Conservation (phyloP, 441 rosid genomes). For the Isatis lusitanica region DNA sequence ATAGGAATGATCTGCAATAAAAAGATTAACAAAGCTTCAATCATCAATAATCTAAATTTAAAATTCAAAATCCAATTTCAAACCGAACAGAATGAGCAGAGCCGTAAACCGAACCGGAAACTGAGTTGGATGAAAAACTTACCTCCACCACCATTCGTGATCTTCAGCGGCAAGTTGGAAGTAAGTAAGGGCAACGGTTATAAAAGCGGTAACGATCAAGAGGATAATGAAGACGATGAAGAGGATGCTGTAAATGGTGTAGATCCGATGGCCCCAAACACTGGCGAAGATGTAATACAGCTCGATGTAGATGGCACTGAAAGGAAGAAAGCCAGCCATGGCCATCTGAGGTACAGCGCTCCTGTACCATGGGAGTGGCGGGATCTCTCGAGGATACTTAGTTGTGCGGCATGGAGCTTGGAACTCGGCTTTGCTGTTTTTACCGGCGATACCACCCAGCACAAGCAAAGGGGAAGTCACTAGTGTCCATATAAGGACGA, state of each 20-base stretch:
- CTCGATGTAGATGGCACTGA: slow-evolving; percentile 79
- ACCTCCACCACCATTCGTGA: slow-evolving; percentile 98
- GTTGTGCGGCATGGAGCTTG: slow-evolving; percentile 78
- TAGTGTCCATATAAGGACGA: slow-evolving; percentile 65
- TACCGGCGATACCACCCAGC: slow-evolving; percentile 83
- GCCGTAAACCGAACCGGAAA: not conserved
- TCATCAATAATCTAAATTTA: not conserved
- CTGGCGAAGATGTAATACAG: slow-evolving; percentile 77
- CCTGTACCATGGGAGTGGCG: slow-evolving; percentile 70
- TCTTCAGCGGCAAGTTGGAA: slow-evolving; percentile 92
- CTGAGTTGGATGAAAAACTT: not conserved
- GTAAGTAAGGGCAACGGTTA: slow-evolving; percentile 81
- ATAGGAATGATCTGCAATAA: slow-evolving; percentile 49
- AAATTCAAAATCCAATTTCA: not conserved
- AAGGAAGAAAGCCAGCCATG: slow-evolving; percentile 79
- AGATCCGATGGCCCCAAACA: slow-evolving; percentile 81
- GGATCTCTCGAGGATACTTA: slow-evolving; percentile 70
- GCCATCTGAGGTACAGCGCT: slow-evolving; percentile 78
- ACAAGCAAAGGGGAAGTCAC: slow-evolving; percentile 69
- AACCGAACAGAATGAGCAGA: too few species aligned
- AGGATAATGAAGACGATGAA: slow-evolving; percentile 79
- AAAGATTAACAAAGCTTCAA: not conserved
- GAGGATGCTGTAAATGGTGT: slow-evolving; percentile 75
- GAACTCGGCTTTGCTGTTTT: slow-evolving; percentile 75
- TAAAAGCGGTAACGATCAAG: slow-evolving; percentile 78